Percentiles rank a stretch among this genome's conserved stretches.
phyloP scores from a whole-genome alignment of 257 asterid species.

The Paraleonurus japonicus region DNA sequence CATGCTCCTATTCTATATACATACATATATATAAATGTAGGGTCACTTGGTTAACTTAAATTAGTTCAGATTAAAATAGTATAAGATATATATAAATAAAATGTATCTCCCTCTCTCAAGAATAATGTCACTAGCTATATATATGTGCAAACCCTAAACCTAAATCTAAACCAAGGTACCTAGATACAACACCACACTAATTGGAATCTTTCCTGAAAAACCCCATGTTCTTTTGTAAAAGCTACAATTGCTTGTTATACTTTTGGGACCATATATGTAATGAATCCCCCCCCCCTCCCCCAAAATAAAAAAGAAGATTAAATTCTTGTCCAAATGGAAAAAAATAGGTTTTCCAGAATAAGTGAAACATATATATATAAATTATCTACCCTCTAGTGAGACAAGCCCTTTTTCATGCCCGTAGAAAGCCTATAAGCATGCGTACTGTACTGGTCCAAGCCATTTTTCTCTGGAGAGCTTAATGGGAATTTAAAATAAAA shows the following conservation, averaged over 20 bases:
- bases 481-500: not conserved
- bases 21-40: no score
- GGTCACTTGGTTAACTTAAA: not conserved
- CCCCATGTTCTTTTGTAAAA: conserved; percentile 17
- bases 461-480: not conserved
- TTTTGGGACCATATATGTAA: conserved; percentile 37
- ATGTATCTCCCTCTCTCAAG: not conserved
- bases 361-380: conserved; percentile 24
- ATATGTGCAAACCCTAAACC: not conserved
- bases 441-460: conserved; percentile 24
- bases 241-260: conserved; percentile 3
- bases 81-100: not conserved
- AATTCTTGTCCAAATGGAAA: conserved; percentile 3
- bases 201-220: not conserved
- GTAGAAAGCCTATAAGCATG: conserved; percentile 32
- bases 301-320: not conserved
- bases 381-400: conserved; percentile 26
- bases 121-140: not conserved
- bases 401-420: conserved; percentile 20
- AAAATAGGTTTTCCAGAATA: conserved; percentile 16
- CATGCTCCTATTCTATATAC: not conserved
- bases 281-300: not conserved
- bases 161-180: not conserved
- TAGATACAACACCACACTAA: not conserved
- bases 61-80: not conserved